Percentiles rank a stretch among this genome's conserved stretches.
Evolutionary conservation across 2,329 filamentous ascomycete species (phyloP).

Genomic region (Xylariaceae sp.): DNA sequence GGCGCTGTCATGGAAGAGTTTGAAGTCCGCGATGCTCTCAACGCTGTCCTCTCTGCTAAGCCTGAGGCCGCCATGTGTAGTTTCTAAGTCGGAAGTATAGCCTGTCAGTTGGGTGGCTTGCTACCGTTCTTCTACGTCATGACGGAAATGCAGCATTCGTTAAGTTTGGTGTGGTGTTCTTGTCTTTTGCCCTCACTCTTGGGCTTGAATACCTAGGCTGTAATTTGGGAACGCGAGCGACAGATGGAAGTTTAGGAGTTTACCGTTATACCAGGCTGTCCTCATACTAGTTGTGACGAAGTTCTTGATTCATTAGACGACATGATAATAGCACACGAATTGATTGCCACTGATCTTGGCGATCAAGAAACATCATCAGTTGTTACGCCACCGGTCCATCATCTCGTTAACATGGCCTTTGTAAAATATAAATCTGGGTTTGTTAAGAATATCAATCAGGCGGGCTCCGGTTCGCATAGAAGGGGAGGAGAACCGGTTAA

Average conservation of each 20-base stretch:
- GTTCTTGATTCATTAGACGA: not conserved
- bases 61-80: constrained; percentile 32
- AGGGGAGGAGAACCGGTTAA: no score
- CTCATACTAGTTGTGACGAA: not conserved
- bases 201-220: not conserved
- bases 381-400: no score
- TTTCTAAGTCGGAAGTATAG: constrained; percentile 17
- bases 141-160: constrained; percentile 13
- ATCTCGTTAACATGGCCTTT: no score
- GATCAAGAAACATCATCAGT: no score
- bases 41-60: constrained; percentile 62
- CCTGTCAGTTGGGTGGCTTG: constrained; percentile 2
- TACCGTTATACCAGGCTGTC: not conserved
- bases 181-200: not conserved
- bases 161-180: constrained; percentile 1
- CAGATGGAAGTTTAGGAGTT: not conserved
- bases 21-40: constrained; percentile 73
- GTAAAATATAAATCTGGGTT: no score
- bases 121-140: constrained; percentile 18
- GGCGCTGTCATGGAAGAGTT: constrained; percentile 63
- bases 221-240: not conserved
- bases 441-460: no score
- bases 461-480: no score
- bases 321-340: no score
- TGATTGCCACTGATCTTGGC: no score